phyloP scores from a whole-genome alignment of 495 filamentous ascomycete species.

The Talaromyces borbonicus region DNA sequence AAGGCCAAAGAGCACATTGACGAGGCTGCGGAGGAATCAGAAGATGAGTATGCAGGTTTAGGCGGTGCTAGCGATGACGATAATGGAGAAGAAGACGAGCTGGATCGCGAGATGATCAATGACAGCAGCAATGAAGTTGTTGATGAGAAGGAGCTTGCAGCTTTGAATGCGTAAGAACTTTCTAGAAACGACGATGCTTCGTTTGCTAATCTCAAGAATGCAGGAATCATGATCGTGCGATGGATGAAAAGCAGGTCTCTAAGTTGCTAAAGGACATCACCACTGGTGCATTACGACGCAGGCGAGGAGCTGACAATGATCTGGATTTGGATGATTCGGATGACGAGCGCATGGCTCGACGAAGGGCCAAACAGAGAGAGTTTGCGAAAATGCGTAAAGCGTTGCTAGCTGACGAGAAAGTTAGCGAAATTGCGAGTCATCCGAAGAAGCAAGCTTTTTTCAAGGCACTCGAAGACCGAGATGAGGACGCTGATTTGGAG shows the following conservation, averaged over 20 bases:
- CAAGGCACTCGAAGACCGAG: conserved; percentile 74
- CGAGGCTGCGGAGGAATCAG: conserved; percentile 93
- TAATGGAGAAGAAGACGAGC: conserved; percentile 58
- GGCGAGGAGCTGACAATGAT: conserved; percentile 61
- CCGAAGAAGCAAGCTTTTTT: conserved; percentile 88
- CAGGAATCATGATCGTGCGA: conserved; percentile 31
- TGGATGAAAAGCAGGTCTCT: conserved; percentile 67
- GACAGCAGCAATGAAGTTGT: conserved; percentile 69
- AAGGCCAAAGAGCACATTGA: conserved; percentile 81
- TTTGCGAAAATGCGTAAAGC: conserved; percentile 89
- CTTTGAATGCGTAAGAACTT: conserved; percentile 72
- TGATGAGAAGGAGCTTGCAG: conserved; percentile 72
- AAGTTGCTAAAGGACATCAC: conserved; percentile 90
- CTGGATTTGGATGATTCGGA: conserved; percentile 80
- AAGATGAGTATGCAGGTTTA: conserved; percentile 94
- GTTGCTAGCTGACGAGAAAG: conserved; percentile 78
- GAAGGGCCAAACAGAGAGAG: conserved; percentile 73
- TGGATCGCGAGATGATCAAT: conserved; percentile 75
- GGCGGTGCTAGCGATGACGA: conserved; percentile 88
- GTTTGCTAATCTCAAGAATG: conserved; percentile 13
- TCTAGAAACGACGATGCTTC: not conserved
- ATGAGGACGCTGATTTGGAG: conserved; percentile 67
- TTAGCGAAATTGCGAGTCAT: conserved; percentile 83
- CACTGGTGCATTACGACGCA: conserved; percentile 71
- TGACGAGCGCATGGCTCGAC: conserved; percentile 67